These are phyloP conservation scores for Pyrenophora teres DNA, from an alignment of 2,329 filamentous ascomycete species.

Conservation along the genomic window DNA sequence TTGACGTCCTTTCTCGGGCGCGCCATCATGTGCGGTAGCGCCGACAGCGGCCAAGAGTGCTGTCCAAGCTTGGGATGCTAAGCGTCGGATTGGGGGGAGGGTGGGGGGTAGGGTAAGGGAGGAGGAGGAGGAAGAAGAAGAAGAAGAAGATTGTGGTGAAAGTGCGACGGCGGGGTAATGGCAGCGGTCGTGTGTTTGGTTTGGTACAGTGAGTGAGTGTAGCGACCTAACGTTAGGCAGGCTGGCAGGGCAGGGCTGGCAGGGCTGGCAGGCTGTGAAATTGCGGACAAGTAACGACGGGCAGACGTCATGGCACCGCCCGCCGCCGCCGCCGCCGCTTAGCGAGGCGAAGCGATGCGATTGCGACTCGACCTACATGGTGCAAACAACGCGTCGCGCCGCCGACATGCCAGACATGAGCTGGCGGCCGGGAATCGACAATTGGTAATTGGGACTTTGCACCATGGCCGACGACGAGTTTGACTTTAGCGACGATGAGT, in stretches of 20 bases:
- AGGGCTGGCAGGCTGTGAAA: slow-evolving; percentile 10
- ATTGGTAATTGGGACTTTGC: too few relatives aligned
- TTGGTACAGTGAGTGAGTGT: not conserved
- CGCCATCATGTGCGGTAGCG: slow-evolving; percentile 32
- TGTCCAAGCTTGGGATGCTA: not conserved
- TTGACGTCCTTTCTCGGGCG: slow-evolving; percentile 62
- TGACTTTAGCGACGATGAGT: slow-evolving; percentile 51
- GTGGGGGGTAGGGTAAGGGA: not conserved
- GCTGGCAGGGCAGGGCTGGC: slow-evolving; percentile 5
- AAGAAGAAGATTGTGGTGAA: not conserved
- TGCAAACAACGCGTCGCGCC: slow-evolving; percentile 17
- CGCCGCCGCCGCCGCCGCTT: not conserved
- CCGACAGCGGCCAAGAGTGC: slow-evolving; percentile 8
- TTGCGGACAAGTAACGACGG: slow-evolving; percentile 13
- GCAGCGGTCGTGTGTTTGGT: slow-evolving; percentile 2
- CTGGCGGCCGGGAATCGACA: not conserved
- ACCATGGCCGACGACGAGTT: slow-evolving; percentile 52
- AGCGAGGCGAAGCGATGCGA: not conserved
- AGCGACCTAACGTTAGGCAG: not conserved
- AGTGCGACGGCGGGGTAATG: slow-evolving; percentile 10
- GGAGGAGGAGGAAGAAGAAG: too few relatives aligned
- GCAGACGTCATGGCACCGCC: slow-evolving; percentile 19
- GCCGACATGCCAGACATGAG: slow-evolving; percentile 10
- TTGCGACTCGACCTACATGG: slow-evolving; percentile 10
- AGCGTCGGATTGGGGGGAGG: not conserved